Percentiles rank a stretch among this genome's conserved stretches.
phyloP scores from a whole-genome alignment of 345 rosid species.

The Syzygium aqueum region DNA sequence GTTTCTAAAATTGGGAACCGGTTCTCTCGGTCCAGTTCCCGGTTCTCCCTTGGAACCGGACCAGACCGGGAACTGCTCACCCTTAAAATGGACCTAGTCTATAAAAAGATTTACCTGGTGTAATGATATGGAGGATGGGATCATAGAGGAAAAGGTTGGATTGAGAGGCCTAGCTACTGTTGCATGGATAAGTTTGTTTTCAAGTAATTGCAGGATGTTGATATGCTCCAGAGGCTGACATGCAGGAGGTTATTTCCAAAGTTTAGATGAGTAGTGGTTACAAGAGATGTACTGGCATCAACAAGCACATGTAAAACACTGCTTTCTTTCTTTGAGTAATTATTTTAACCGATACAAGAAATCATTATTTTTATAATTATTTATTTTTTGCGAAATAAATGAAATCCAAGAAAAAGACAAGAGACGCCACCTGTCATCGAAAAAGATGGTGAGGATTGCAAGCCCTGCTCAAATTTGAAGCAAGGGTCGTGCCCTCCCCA shows the following conservation, averaged over 20 bases:
- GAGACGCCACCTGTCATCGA: accelerated
- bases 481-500: not conserved
- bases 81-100: not conserved
- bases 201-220: not conserved
- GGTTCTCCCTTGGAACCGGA: no score
- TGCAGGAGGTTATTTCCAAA: not conserved
- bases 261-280: not conserved
- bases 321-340: not conserved
- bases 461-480: not conserved
- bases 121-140: not conserved
- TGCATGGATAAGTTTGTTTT: not conserved
- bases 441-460: not conserved
- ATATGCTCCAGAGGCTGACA: not conserved
- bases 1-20: no score
- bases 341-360: not conserved
- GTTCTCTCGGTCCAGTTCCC: no score
- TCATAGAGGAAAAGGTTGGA: not conserved
- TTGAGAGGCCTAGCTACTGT: not conserved
- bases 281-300: not conserved
- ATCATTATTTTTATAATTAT: not conserved
- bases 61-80: no score
- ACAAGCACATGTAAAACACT: not conserved
- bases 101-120: not conserved
- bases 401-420: not conserved
- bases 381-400: accelerated